Conservation (phyloP, 257 asterid genomes). For the Nicotiana tomentosiformis region DNA sequence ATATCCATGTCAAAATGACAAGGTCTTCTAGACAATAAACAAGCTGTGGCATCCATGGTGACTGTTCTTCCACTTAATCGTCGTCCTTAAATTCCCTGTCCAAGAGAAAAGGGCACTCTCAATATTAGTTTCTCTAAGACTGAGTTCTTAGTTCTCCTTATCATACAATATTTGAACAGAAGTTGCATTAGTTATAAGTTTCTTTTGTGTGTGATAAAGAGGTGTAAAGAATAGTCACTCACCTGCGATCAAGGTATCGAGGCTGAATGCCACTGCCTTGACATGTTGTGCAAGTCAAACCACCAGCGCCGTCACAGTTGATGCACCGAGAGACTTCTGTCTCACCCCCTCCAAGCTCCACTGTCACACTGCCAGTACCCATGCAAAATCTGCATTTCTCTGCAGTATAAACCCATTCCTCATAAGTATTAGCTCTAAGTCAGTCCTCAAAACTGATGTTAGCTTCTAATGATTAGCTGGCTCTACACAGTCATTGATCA, state of each 20-base stretch:
- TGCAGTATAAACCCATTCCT: constrained; percentile 21
- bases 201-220: background rate
- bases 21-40: background rate
- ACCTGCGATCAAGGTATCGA: constrained; percentile 98
- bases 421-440: background rate
- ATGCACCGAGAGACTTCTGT: constrained; percentile 79
- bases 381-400: constrained; percentile 83
- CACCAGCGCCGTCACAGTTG: constrained; percentile 80
- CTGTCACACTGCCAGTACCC: constrained; percentile 72
- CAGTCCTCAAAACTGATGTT: background rate
- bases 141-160: background rate
- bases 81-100: constrained; percentile 96
- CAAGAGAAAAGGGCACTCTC: background rate
- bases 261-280: constrained; percentile 99
- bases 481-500: background rate
- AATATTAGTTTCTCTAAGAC: background rate
- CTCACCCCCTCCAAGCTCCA: constrained; percentile 79
- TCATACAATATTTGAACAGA: background rate
- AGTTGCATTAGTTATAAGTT: background rate
- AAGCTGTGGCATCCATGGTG: background rate
- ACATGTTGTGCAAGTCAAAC: constrained; percentile 95
- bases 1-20: background rate
- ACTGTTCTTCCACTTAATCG: constrained; percentile 36
- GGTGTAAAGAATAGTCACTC: background rate
- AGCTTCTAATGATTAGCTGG: background rate